These are phyloP conservation scores for Monosporozyma aerobia DNA, from an alignment of 805 yeast species.

Conservation along the genomic window DNA sequence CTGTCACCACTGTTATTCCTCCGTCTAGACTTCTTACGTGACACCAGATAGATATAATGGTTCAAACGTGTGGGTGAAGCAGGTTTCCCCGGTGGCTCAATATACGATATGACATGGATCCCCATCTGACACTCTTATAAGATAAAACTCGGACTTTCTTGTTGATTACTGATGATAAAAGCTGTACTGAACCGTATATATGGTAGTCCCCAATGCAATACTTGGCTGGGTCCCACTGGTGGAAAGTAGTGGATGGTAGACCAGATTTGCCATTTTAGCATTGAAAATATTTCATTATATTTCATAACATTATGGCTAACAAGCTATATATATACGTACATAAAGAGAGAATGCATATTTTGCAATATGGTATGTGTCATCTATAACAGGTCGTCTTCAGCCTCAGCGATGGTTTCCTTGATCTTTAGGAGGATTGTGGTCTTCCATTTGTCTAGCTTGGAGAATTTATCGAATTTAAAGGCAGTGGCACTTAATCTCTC, in stretches of 20 bases:
- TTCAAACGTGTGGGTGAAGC: neutral
- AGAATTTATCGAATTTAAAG: slow-evolving; percentile 77
- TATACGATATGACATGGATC: slow-evolving; percentile 1
- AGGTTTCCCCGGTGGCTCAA: neutral
- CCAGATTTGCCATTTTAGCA: no score
- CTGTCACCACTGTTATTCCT: neutral
- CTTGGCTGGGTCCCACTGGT: no score
- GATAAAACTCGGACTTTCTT: no score
- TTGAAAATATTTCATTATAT: no score
- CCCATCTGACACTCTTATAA: neutral
- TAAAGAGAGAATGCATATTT: no score
- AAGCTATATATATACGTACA: neutral
- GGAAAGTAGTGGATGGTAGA: no score
- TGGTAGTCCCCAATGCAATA: no score
- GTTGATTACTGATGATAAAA: no score
- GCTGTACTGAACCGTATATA: no score
- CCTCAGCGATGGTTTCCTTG: slow-evolving; percentile 61
- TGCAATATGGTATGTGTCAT: no score
- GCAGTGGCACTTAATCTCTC: slow-evolving; percentile 67
- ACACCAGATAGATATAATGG: neutral
- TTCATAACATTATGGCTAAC: neutral
- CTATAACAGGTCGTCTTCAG: slow-evolving; percentile 51
- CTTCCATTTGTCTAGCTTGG: slow-evolving; percentile 85
- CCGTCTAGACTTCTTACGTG: neutral
- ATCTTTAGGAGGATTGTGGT: slow-evolving; percentile 74